A percentile compares a stretch with the other conserved stretches of the same genome.
These are phyloP conservation scores for Rhodotorula babjevae DNA, from an alignment of 768 basidiomycete genomes.

Conservation along the genomic window DNA sequence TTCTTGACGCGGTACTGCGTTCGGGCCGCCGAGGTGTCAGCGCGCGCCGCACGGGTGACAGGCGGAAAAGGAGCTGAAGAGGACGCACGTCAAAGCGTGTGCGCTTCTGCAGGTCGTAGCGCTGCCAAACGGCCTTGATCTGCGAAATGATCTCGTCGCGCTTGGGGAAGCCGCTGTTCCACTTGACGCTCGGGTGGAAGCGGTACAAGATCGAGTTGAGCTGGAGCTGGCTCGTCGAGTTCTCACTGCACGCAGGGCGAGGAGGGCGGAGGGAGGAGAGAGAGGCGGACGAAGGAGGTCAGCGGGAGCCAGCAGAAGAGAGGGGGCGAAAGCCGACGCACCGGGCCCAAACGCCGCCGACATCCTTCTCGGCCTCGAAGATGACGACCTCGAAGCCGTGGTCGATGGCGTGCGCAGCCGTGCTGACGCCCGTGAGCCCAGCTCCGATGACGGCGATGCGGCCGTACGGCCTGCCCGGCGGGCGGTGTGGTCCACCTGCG, in stretches of 20 bases:
- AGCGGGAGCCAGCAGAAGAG: no score
- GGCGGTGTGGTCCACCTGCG: no score
- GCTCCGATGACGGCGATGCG: conserved; percentile 56
- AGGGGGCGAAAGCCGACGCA: not conserved
- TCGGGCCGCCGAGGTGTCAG: no score
- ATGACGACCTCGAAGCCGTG: conserved; percentile 58
- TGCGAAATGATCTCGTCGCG: conserved; percentile 56
- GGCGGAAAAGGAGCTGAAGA: no score
- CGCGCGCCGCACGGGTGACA: no score
- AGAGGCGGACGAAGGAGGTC: no score
- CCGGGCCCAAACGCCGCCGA: conserved; percentile 56
- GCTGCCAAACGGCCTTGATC: conserved; percentile 52
- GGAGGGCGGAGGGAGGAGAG: no score
- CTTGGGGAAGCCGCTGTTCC: conserved; percentile 53
- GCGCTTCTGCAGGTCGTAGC: conserved; percentile 53
- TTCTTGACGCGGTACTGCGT: conserved; percentile 46
- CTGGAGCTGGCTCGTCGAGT: conserved; percentile 54
- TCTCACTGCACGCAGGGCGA: conserved; percentile 47
- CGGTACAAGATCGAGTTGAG: conserved; percentile 52
- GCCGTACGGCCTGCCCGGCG: conserved; percentile 46
- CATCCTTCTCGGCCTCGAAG: conserved; percentile 47
- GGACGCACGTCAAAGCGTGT: conserved; percentile 52
- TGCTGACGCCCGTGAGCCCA: conserved; percentile 53
- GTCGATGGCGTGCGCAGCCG: conserved; percentile 50
- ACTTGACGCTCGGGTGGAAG: conserved; percentile 53